Percentiles rank a stretch among this genome's conserved stretches.
These are phyloP conservation scores for Prunus yedoensis DNA, from an alignment of 331 rosid species.

Conservation along the genomic window DNA sequence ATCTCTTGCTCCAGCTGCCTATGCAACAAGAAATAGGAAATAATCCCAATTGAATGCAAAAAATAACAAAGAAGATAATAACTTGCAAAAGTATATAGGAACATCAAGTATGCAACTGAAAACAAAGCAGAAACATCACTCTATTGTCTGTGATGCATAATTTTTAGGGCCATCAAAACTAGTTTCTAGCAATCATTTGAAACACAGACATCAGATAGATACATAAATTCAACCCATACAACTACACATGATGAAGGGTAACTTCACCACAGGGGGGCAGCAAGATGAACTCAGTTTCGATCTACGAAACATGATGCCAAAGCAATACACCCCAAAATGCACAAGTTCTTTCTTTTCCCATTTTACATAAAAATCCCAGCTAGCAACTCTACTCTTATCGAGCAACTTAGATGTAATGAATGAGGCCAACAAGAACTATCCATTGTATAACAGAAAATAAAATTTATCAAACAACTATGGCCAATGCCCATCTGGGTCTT, in stretches of 20 bases:
- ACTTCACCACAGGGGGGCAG: neutral
- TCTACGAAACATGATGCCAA: neutral
- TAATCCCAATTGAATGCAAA: neutral
- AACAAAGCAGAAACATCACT: neutral
- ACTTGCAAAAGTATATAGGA: neutral
- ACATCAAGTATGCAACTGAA: conserved; percentile 6
- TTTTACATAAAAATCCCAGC: conserved; percentile 1
- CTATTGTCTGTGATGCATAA: neutral
- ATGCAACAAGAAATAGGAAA: conserved; percentile 13
- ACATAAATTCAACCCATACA: neutral
- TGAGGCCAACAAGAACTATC: neutral
- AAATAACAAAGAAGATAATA: neutral
- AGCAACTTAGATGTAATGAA: conserved; percentile 1
- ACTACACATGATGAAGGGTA: neutral
- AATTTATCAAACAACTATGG: neutral
- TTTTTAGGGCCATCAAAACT: neutral
- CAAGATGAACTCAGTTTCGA: neutral
- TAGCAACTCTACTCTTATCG: neutral
- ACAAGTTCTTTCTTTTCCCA: neutral
- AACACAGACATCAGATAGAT: neutral
- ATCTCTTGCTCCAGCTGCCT: conserved; percentile 85
- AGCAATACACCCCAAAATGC: neutral
- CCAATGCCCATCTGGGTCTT: neutral
- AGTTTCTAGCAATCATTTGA: neutral
- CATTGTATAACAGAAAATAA: neutral